phyloP scores from a whole-genome alignment of 2,329 filamentous ascomycete species.

The Fusarium caatingaense region DNA sequence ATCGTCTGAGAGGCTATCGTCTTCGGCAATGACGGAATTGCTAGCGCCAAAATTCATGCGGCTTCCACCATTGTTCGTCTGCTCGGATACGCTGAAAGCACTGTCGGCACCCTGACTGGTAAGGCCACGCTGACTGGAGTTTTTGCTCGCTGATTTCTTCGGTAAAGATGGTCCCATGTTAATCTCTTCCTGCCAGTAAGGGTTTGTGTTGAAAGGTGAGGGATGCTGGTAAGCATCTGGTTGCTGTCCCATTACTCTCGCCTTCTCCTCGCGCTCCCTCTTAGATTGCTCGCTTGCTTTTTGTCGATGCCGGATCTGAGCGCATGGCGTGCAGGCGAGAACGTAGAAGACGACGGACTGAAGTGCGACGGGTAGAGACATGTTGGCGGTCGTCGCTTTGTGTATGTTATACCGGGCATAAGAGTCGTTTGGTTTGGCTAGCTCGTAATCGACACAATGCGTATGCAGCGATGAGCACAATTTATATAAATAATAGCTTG shows the following conservation, averaged over 20 bases:
- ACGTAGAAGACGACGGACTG: constrained; percentile 85
- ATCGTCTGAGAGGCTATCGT: constrained; percentile 56
- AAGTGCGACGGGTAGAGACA: constrained; percentile 67
- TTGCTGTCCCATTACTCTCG: constrained; percentile 73
- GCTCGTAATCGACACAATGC: constrained; percentile 9
- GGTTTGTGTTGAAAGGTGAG: constrained; percentile 85
- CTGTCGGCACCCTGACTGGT: constrained; percentile 67
- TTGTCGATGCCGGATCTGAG: constrained; percentile 74
- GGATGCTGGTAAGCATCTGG: constrained; percentile 82
- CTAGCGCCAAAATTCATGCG: constrained; percentile 49
- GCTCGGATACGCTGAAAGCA: constrained; percentile 53
- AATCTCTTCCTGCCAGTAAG: constrained; percentile 90
- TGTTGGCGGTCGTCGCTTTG: constrained; percentile 44
- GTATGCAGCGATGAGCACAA: constrained; percentile 10
- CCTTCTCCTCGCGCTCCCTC: constrained; percentile 73
- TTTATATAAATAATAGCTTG: neutral
- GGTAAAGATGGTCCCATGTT: constrained; percentile 80
- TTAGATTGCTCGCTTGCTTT: constrained; percentile 78
- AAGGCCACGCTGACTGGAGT: constrained; percentile 68
- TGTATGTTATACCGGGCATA: constrained; percentile 39
- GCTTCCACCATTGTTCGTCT: constrained; percentile 54
- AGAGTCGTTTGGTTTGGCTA: constrained; percentile 20
- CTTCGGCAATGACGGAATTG: constrained; percentile 52
- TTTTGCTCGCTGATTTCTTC: constrained; percentile 69
- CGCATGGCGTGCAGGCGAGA: constrained; percentile 81